Evolutionary conservation across 2,329 filamentous ascomycete genomes (phyloP), one percentile per base, ranked within the genome.

Genomic region (Ascochyta pisi): DNA sequence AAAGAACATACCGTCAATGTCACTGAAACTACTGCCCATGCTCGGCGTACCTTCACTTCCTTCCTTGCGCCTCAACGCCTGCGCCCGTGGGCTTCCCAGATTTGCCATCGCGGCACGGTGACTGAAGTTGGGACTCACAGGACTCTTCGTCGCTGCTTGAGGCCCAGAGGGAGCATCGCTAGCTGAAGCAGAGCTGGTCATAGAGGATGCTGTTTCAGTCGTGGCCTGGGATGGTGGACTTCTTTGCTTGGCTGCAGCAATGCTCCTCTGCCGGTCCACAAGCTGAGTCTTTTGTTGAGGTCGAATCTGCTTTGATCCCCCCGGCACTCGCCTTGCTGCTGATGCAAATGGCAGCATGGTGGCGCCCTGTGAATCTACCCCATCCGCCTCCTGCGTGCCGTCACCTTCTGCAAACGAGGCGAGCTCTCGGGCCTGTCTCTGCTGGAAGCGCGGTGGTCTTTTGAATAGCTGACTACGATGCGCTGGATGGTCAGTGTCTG

Each of bases 21-120:
- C 91, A 75, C 90, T 94, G 67, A 92, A 95, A 66, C 90, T 93
- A 73, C 90, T 94, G 1, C 90, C 89, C 70, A 75, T 75, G 38
- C 73, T 75, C 13, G 71, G 72, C 2, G 70, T 70, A 1, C 71
- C 73, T 40, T 75, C 73, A 40, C 73, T 75, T 5, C 71, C 71
- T 23, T 73, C 70, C 37, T 61, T 69, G 37, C 54, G 59, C 34
- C 54, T 57, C 19, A 52, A 23, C 9, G 54, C 49, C 60, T 69
- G 19, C 42, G 49, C 63, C 27, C 26, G 75, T 1, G 85, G 83
- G 64, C 83, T 86, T n/a, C 66, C 65, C 40, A 83, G 77, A 24
- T 81, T 82, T 3, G 83, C 79, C 44, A 88, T 67, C 39, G 89
- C 87, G 6, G 83, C 80, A 13, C 83, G 83, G 23, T 86, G 82